Evolutionary conservation across 2,329 filamentous ascomycete species (phyloP).

Genomic region (Coniochaeta hoffmannii): DNA sequence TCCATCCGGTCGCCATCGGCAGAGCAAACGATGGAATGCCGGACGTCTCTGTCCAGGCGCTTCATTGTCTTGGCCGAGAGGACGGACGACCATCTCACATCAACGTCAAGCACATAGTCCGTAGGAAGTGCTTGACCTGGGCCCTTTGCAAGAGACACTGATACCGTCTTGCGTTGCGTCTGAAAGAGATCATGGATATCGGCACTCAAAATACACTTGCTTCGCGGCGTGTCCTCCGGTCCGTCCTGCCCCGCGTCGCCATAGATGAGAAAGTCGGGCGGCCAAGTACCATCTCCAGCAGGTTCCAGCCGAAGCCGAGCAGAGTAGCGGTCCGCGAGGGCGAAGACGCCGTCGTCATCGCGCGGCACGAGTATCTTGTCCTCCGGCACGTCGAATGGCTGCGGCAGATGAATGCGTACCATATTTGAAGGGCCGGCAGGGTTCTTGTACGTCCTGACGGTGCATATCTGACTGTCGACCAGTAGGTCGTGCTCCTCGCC

Average conservation of each 20-base stretch:
- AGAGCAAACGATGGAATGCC: constrained; percentile 35
- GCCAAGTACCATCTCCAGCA: constrained; percentile 41
- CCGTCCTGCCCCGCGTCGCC: constrained; percentile 7
- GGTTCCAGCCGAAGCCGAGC: constrained; percentile 46
- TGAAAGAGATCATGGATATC: constrained; percentile 33
- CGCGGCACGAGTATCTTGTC: constrained; percentile 43
- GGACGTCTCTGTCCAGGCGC: constrained; percentile 31
- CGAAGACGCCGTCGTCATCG: constrained; percentile 37
- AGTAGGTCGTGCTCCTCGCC: constrained; percentile 25
- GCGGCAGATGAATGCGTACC: constrained; percentile 38
- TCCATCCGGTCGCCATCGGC: constrained; percentile 23
- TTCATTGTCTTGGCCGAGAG: constrained; percentile 24
- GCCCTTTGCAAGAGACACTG: constrained; percentile 25
- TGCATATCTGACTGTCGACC: constrained; percentile 47
- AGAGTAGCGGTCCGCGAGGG: constrained; percentile 41
- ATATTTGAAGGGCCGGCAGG: constrained; percentile 36
- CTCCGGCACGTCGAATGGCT: constrained; percentile 44
- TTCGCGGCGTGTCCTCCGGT: constrained; percentile 13
- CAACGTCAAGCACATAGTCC: constrained; percentile 40
- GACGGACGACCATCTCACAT: constrained; percentile 37
- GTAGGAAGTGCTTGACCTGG: constrained; percentile 21
- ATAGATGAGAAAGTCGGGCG: constrained; percentile 35
- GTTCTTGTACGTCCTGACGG: constrained; percentile 42
- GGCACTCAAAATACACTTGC: constrained; percentile 32
- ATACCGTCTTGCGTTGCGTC: constrained; percentile 22